phyloP scores from a whole-genome alignment of 345 rosid species.

The Ceriops decandra region DNA sequence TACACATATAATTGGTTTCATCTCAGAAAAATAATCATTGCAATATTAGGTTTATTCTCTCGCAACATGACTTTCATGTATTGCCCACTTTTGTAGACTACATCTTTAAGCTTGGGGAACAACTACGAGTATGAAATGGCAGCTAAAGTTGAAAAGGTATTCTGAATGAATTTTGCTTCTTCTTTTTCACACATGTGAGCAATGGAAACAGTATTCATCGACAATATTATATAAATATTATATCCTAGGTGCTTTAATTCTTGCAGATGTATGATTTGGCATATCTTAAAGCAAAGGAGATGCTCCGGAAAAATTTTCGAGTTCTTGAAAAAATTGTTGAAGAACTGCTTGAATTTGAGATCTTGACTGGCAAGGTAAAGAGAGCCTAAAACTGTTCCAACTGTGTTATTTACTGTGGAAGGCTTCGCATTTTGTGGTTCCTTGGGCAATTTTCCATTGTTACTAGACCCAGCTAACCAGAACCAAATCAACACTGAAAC shows the following conservation, averaged over 20 bases:
- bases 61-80: background rate
- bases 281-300: constrained; percentile 65
- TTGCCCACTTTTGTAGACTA: constrained; percentile 39
- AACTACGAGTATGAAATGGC: constrained; percentile 83
- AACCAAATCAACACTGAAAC: no score
- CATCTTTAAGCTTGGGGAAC: constrained; percentile 85
- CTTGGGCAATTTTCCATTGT: constrained; percentile 1
- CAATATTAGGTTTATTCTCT: no score
- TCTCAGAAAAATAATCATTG: no score
- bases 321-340: constrained; percentile 86
- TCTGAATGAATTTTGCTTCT: constrained; percentile 2
- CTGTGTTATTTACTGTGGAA: constrained; percentile 4
- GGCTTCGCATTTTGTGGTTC: constrained; percentile 15
- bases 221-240: constrained; percentile 18
- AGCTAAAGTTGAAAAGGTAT: constrained; percentile 81
- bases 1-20: no score
- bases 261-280: constrained; percentile 78
- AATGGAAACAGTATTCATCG: background rate
- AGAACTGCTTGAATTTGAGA: constrained; percentile 81
- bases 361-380: constrained; percentile 79
- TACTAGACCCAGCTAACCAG: no score
- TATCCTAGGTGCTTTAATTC: constrained; percentile 5
- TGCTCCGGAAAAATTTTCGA: constrained; percentile 64
- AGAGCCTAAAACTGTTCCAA: constrained; percentile 13
- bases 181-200: background rate